Base-by-base conservation (phyloP, 352 stramenopile genomes). In the Globisporangium echinulatum region DNA sequence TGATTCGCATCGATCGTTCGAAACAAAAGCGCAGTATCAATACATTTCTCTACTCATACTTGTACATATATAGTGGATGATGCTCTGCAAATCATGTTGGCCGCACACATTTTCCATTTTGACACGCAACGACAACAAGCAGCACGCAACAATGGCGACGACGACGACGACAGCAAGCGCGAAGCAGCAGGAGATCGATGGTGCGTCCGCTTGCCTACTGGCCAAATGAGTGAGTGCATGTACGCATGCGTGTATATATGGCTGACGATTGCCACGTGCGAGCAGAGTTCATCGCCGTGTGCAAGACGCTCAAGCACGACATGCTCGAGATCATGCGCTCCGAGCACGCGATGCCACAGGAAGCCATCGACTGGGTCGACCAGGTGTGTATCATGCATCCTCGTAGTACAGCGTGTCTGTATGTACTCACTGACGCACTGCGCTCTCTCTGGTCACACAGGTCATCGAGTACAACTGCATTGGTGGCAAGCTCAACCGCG, bases 401-500 rank as follows among this genome's bases (percentile, higher is more conserved):
- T 36, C 42, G 39, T 13, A 43, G 39, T 11, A 5, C 11, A 13
- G 2, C 7, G 1, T 43, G 33, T 11, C 7, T 52, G 5, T 52
- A 36, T n/a, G 13, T 52, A 17, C 17, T 7, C 13, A 25, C 17
- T 43, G 7, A 43, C 7, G 39, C 39, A 43, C 39, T 43, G 39
- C 47, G 17, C 17, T 56, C 13, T 48, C 25, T 33, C 25, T 33
- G 25, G 19, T 40, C 5, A 25, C 11, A 7, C 44, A 86, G 52
- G 82, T 97, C 58, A 75, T 98, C 42, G 80, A 97, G 47, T 99
- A 99, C 88, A 99, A 97, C 68, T 97, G 98, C 67, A 85, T 96
- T 37, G 96, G 96, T 55, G 97, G 97, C 40, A 99, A 99, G 82
- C 90, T 99, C 64, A 99, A 98, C 74, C 91, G 97, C 54, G 97